A percentile compares a stretch with the other conserved stretches of the same genome.
Evolutionary conservation across 2,329 filamentous ascomycete genomes (phyloP).

Genomic region (Alternaria triticina): DNA sequence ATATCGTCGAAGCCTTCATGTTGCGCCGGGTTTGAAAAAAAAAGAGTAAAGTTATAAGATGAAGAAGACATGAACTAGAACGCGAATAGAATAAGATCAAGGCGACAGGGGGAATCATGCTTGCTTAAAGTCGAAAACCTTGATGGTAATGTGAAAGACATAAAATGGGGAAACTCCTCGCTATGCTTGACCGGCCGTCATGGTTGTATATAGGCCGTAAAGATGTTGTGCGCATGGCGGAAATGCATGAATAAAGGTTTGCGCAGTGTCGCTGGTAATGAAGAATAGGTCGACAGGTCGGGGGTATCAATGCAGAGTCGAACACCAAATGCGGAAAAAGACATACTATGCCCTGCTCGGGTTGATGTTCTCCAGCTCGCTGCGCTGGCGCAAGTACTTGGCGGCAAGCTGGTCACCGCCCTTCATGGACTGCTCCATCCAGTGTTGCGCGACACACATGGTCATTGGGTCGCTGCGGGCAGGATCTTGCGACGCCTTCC

Average conservation of each 20-base stretch:
- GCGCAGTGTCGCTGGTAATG: neutral
- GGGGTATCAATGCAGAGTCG: conserved; percentile 18
- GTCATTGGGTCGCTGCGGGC: conserved; percentile 79
- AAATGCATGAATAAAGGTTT: conserved; percentile 1
- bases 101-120: conserved; percentile 16
- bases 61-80: neutral
- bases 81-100: neutral
- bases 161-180: conserved; percentile 13
- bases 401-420: conserved; percentile 87
- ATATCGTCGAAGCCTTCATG: neutral
- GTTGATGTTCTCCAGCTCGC: conserved; percentile 64
- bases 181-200: conserved; percentile 14
- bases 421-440: conserved; percentile 89
- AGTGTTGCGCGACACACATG: conserved; percentile 95
- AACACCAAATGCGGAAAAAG: conserved; percentile 22
- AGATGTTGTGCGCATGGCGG: conserved; percentile 10
- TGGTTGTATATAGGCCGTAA: conserved; percentile 7
- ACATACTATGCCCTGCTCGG: conserved; percentile 48
- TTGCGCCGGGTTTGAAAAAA: conserved; percentile 1
- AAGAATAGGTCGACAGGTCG: neutral
- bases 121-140: conserved; percentile 9
- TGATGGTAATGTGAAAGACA: neutral
- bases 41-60: neutral
- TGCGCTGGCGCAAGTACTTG: conserved; percentile 77
- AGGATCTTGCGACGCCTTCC: conserved; percentile 62